A percentile compares a stretch with the other conserved stretches of the same genome.
Evolutionary conservation across 2,329 filamentous ascomycete species (phyloP).

Genomic region (Hypoxylon sp.): DNA sequence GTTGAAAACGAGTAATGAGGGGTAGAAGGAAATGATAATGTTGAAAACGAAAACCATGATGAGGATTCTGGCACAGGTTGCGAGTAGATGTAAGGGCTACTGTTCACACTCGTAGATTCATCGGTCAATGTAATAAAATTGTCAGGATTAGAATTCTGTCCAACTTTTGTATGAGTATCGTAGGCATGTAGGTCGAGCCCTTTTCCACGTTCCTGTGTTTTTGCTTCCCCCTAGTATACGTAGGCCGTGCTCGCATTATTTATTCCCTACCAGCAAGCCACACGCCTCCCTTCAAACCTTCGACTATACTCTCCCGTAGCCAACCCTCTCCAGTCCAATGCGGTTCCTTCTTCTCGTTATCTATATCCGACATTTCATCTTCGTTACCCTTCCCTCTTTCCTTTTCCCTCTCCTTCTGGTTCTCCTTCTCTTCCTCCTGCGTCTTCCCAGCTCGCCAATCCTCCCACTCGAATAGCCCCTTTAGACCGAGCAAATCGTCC

Average conservation of each 20-base stretch:
- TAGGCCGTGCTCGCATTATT: slow-evolving; percentile 8
- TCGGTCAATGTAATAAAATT: neutral
- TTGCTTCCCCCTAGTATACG: neutral
- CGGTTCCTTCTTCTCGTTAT: slow-evolving; percentile 24
- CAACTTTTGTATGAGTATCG: neutral
- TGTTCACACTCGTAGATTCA: neutral
- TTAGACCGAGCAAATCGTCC: slow-evolving; percentile 62
- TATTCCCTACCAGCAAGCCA: slow-evolving; percentile 62
- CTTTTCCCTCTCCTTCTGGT: slow-evolving; percentile 43
- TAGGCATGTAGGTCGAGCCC: neutral
- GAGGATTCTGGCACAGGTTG: neutral
- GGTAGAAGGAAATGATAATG: neutral
- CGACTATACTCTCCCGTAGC: slow-evolving; percentile 68
- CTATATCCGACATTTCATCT: slow-evolving; percentile 20
- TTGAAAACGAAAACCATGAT: neutral
- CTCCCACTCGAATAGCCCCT: slow-evolving; percentile 69
- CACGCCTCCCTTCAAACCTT: slow-evolving; percentile 67
- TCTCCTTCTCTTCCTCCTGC: slow-evolving; percentile 45
- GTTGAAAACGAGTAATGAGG: neutral
- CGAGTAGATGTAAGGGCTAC: neutral
- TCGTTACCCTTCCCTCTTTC: slow-evolving; percentile 34
- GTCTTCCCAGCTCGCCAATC: slow-evolving; percentile 57
- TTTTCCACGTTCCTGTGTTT: neutral
- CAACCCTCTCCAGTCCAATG: slow-evolving; percentile 62
- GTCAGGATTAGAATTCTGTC: neutral